Base-by-base conservation (phyloP, 768 basidiomycete genomes). In the Lactifluus volemus region DNA sequence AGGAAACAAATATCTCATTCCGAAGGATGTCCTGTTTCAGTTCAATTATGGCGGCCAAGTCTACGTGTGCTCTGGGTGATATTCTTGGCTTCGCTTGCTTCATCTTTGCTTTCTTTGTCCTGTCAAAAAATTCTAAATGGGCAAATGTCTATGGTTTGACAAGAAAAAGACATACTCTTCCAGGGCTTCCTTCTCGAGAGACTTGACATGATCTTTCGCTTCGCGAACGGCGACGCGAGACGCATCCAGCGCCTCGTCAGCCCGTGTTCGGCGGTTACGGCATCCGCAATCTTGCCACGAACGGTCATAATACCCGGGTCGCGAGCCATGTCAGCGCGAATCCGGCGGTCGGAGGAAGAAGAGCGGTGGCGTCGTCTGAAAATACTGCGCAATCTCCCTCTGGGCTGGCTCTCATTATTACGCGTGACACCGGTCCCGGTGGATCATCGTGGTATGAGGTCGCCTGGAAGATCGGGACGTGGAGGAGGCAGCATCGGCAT, bases 251-350 rank as follows among this genome's bases (percentile, higher is more conserved):
- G 64, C 61, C 8, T 29, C 42, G n/a, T 57, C 38, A 17, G 38
- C 55, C 4, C 9, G 12, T 39, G 58, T 14, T 65, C 60, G 4
- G 55, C 41, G n/a, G 19, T 12, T 45, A 60, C 55, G 12, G 60
- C 58, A 10, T 55, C 49, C 29, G 44, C 19, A 30, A 59, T 58
- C 36, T 79, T 82, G 65, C 79, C 71, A 48, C 79, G 79, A 8
- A 81, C 84, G 4, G 70, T 51, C 32, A 51, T 11, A 21, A 50
- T 41, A 39, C 19, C 15, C 7, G 81, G 79, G 63, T 84, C 83
- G 42, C 69, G 59, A 34, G 63, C 65, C 51, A 72, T 64, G 48
- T 66, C 39, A 51, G 57, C 55, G 42, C 49, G 25, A 25, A 25
- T 25, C 25, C 25, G n/a, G 21, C 58, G 48, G 50, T 51, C 55